A percentile compares a stretch with the other conserved stretches of the same genome.
phyloP scores from a whole-genome alignment of 352 stramenopile species.

The Phytopythium boreale region DNA sequence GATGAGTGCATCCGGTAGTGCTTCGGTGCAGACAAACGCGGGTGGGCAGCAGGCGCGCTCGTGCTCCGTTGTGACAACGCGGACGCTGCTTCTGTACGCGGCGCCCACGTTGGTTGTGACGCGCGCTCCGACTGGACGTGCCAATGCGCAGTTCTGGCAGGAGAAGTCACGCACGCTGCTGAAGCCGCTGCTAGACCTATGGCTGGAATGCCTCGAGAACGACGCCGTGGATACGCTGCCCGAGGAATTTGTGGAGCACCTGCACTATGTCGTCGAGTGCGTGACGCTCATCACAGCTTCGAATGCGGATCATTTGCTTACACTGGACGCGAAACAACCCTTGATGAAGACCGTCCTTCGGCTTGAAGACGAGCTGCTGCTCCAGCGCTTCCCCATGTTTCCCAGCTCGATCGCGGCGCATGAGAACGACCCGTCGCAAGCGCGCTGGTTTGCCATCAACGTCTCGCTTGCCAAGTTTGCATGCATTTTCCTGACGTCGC shows the following conservation, averaged over 20 bases:
- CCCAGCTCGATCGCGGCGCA: conserved; percentile 20
- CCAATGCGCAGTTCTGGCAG: conserved; percentile 46
- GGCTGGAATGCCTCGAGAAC: conserved; percentile 67
- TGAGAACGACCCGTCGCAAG: not conserved
- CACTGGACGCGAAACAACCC: conserved; percentile 4
- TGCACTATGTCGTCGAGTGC: conserved; percentile 79
- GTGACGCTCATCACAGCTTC: conserved; percentile 3
- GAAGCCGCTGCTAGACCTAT: conserved; percentile 61
- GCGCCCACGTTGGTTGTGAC: conserved; percentile 23
- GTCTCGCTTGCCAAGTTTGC: conserved; percentile 62
- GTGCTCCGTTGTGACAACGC: conserved; percentile 21
- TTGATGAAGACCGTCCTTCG: conserved; percentile 22
- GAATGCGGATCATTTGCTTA: conserved; percentile 2
- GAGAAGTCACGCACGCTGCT: conserved; percentile 62
- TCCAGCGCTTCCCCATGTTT: conserved; percentile 58
- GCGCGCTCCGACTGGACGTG: not conserved
- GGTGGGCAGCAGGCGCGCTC: conserved; percentile 6
- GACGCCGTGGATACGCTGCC: conserved; percentile 48
- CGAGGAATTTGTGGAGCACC: conserved; percentile 66
- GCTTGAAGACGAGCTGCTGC: conserved; percentile 56
- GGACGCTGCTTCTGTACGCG: conserved; percentile 57
- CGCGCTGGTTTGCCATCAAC: conserved; percentile 73
- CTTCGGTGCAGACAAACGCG: not conserved
- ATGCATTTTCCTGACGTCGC: conserved; percentile 40
- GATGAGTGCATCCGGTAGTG: conserved; percentile 24